These are phyloP conservation scores for Ampelomyces quisqualis DNA, from an alignment of 2,329 filamentous ascomycete species.

Conservation along the genomic window DNA sequence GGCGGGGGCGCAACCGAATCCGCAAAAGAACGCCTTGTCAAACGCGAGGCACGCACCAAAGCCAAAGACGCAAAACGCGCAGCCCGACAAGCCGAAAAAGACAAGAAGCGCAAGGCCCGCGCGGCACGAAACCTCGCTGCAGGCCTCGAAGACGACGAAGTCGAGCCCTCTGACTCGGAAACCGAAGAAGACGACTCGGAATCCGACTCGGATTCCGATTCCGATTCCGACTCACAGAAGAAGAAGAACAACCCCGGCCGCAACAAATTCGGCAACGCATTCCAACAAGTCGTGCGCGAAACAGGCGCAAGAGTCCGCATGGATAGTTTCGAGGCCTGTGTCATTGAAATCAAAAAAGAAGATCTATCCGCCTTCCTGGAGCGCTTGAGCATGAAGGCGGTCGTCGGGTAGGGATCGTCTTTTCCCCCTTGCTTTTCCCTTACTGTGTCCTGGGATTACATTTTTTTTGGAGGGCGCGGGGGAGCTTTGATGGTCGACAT, in stretches of 20 bases:
- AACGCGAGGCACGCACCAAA: constrained; percentile 66
- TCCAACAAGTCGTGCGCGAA: constrained; percentile 90
- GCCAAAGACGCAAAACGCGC: constrained; percentile 47
- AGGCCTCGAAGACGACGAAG: constrained; percentile 62
- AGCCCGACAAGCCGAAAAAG: constrained; percentile 63
- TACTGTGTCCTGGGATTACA: not conserved
- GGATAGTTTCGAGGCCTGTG: constrained; percentile 95
- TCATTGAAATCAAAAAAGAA: constrained; percentile 97
- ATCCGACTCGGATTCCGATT: constrained; percentile 30
- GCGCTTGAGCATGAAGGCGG: constrained; percentile 84
- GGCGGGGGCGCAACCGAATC: constrained; percentile 73
- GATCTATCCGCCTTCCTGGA: constrained; percentile 90
- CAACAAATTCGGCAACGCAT: constrained; percentile 91
- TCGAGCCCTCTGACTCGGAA: constrained; percentile 57
- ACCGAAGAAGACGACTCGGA: constrained; percentile 56
- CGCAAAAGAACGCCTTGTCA: constrained; percentile 60
- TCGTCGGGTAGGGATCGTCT: constrained; percentile 55
- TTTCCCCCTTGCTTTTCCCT: not conserved
- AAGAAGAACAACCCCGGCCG: constrained; percentile 69
- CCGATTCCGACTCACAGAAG: constrained; percentile 55
- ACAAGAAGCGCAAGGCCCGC: constrained; percentile 57
- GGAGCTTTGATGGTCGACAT: too few relatives aligned
- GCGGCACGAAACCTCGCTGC: constrained; percentile 46
- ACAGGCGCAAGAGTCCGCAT: constrained; percentile 87
- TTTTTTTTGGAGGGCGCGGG: not conserved